A percentile compares a stretch with the other conserved stretches of the same genome.
Conservation (phyloP, 352 stramenopile genomes). For the Pythium scleroteichum region DNA sequence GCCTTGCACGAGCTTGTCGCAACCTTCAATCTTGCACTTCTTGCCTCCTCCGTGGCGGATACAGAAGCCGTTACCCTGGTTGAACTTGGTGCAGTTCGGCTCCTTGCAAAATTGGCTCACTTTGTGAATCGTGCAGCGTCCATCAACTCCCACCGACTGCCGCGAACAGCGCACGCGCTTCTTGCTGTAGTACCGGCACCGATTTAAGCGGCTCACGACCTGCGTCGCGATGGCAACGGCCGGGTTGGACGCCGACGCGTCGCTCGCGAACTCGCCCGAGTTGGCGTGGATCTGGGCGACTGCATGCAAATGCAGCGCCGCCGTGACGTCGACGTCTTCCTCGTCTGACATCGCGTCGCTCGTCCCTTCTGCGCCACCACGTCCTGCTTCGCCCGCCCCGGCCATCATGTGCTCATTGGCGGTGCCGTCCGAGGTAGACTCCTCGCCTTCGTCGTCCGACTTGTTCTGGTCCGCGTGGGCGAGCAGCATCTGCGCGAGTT, state of each 20-base stretch:
- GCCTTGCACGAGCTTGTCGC: constrained; percentile 80
- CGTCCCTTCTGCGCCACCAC: constrained; percentile 5
- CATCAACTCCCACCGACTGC: constrained; percentile 66
- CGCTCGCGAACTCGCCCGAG: constrained; percentile 7
- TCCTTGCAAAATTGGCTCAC: constrained; percentile 85
- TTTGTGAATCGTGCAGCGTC: constrained; percentile 79
- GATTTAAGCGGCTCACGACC: constrained; percentile 26
- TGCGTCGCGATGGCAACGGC: constrained; percentile 1
- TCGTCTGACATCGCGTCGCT: constrained; percentile 22
- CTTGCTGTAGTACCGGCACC: constrained; percentile 76
- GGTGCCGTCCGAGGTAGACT: constrained; percentile 20
- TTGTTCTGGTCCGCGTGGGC: constrained; percentile 58
- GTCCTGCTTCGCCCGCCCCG: background rate
- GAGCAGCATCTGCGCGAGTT: constrained; percentile 74
- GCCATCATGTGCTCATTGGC: constrained; percentile 4
- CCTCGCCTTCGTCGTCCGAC: constrained; percentile 23
- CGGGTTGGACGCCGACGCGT: constrained; percentile 6
- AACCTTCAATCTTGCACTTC: constrained; percentile 80
- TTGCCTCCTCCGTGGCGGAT: constrained; percentile 86
- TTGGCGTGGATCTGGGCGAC: constrained; percentile 11
- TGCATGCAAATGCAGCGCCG: constrained; percentile 26
- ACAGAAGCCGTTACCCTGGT: constrained; percentile 82
- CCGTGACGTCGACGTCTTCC: constrained; percentile 22
- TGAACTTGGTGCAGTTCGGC: constrained; percentile 80
- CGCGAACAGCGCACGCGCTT: constrained; percentile 66